phyloP scores from a whole-genome alignment of 352 stramenopile species.

The Aphanomyces euteiches region DNA sequence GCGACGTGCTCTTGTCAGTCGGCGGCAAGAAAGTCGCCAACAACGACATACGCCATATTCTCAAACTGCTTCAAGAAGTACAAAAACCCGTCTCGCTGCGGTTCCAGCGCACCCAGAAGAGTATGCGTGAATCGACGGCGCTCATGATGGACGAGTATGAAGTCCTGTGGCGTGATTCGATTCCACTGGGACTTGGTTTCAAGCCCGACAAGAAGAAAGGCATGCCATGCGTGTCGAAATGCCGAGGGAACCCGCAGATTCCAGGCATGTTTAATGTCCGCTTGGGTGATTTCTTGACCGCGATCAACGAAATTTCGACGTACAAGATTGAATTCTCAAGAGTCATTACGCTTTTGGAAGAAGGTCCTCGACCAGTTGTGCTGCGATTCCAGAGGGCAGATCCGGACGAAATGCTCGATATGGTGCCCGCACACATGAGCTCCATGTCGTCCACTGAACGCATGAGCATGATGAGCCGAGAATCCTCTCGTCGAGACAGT shows the following conservation, averaged over 20 bases:
- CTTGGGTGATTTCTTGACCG: slow-evolving; percentile 9
- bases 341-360: slow-evolving; percentile 7
- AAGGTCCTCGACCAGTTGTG: slow-evolving; percentile 36
- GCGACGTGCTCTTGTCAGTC: slow-evolving; percentile 18
- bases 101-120: slow-evolving; percentile 70
- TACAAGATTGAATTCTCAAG: slow-evolving; percentile 14
- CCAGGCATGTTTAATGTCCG: slow-evolving; percentile 23
- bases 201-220: slow-evolving; percentile 47
- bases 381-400: slow-evolving; percentile 83
- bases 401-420: slow-evolving; percentile 48
- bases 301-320: slow-evolving; percentile 17
- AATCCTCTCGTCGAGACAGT: not conserved
- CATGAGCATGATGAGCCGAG: slow-evolving; percentile 2
- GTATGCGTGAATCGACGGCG: slow-evolving; percentile 31
- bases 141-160: slow-evolving; percentile 84
- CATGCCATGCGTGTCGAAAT: slow-evolving; percentile 13
- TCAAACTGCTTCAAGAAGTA: slow-evolving; percentile 73
- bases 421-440: slow-evolving; percentile 3
- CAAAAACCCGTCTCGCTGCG: slow-evolving; percentile 71
- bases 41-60: slow-evolving; percentile 35
- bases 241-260: slow-evolving; percentile 14
- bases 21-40: slow-evolving; percentile 10
- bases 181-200: slow-evolving; percentile 77
- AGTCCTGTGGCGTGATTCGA: slow-evolving; percentile 75
- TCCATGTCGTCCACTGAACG: not conserved